Conservation (phyloP, 352 stramenopile genomes). For the Phytophthora aleatoria region DNA sequence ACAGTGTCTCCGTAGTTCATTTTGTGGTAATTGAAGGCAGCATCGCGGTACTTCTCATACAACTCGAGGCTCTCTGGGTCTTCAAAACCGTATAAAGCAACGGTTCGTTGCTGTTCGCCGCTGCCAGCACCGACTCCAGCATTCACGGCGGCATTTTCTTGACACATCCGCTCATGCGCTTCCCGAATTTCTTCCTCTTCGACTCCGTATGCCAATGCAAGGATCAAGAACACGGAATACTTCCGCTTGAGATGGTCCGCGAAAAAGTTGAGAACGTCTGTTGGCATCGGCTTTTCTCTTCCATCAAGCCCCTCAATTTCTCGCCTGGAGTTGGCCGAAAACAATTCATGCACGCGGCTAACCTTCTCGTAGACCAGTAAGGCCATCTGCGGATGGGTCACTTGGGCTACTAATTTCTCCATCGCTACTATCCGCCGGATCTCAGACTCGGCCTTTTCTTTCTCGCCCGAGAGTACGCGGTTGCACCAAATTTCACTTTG, state of each 20-base stretch:
- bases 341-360: conserved; percentile 86
- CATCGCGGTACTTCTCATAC: conserved; percentile 88
- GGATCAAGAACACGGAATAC: conserved; percentile 87
- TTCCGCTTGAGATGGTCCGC: conserved; percentile 87
- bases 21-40: conserved; percentile 80
- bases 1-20: conserved; percentile 86
- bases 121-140: conserved; percentile 77
- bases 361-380: conserved; percentile 90
- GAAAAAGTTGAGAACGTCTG: conserved; percentile 84
- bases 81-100: conserved; percentile 73
- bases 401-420: conserved; percentile 84
- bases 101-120: conserved; percentile 53
- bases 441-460: conserved; percentile 86
- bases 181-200: conserved; percentile 81
- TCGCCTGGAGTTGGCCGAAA: conserved; percentile 75
- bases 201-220: conserved; percentile 78
- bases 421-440: conserved; percentile 83
- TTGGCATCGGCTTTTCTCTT: conserved; percentile 45
- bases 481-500: conserved; percentile 89
- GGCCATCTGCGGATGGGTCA: conserved; percentile 81
- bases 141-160: conserved; percentile 73
- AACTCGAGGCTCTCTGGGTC: conserved; percentile 76
- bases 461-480: conserved; percentile 76
- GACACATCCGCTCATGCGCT: conserved; percentile 83
- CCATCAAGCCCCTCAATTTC: conserved; percentile 69